A percentile compares a stretch with the other conserved stretches of the same genome.
These are phyloP conservation scores for Talaromyces sp. DNA, from an alignment of 2,329 filamentous ascomycete species.

Conservation along the genomic window DNA sequence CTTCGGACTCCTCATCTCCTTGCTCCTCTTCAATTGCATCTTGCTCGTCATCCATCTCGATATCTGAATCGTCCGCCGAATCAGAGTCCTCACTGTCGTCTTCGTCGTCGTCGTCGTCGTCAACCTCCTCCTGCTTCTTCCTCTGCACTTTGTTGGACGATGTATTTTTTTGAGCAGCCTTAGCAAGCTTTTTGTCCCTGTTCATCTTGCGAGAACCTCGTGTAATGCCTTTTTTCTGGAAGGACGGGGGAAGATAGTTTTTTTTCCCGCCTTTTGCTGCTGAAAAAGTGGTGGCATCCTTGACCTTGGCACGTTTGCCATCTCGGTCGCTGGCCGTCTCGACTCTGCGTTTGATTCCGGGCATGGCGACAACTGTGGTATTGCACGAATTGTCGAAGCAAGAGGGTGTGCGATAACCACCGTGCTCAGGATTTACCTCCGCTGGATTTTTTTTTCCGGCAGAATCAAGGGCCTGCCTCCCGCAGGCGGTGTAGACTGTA, in stretches of 20 bases:
- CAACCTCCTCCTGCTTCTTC: constrained; percentile 30
- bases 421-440: neutral
- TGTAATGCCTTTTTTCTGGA: constrained; percentile 9
- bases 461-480: neutral
- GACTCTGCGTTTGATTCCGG: constrained; percentile 37
- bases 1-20: constrained; percentile 18
- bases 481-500: constrained; percentile 6
- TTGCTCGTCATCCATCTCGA: constrained; percentile 45
- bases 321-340: constrained; percentile 33
- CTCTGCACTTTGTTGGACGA: constrained; percentile 27
- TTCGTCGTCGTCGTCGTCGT: constrained; percentile 40
- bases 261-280: constrained; percentile 7
- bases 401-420: neutral
- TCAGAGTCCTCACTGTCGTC: constrained; percentile 42
- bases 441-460: constrained; percentile 11
- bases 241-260: constrained; percentile 6
- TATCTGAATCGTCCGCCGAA: constrained; percentile 45
- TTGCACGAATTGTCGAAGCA: neutral
- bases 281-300: constrained; percentile 17
- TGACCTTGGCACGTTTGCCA: constrained; percentile 38
- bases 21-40: constrained; percentile 34
- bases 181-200: constrained; percentile 23
- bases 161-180: constrained; percentile 28
- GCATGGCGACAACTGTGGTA: constrained; percentile 22
- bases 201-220: constrained; percentile 17